Conservation (phyloP, 2,329 filamentous ascomycete species). For the Didymella keratinophila region DNA sequence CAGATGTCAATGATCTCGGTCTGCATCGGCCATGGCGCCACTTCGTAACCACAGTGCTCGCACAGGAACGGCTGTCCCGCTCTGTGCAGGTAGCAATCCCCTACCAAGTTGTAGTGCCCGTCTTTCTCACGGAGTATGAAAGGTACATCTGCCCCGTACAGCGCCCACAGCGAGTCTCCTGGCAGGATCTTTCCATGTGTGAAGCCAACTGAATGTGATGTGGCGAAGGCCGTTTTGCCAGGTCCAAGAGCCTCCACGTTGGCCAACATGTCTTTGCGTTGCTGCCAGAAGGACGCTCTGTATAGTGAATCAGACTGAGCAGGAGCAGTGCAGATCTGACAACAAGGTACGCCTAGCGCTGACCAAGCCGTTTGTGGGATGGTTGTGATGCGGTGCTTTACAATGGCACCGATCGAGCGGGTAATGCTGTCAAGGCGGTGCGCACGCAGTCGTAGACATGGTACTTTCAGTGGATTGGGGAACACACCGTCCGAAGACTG, state of each 20-base stretch:
- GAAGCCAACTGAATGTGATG: not conserved
- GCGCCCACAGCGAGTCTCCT: not conserved
- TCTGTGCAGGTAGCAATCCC: slow-evolving; percentile 8
- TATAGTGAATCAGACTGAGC: not conserved
- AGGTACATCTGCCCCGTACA: slow-evolving; percentile 3
- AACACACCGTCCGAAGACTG: not conserved
- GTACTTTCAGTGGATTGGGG: not conserved
- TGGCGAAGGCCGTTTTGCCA: not conserved
- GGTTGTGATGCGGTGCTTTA: not conserved
- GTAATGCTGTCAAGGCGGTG: not conserved
- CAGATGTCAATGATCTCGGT: slow-evolving; percentile 13
- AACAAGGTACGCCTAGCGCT: not conserved
- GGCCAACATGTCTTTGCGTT: not conserved
- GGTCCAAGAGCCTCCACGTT: not conserved
- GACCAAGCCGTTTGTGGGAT: not conserved
- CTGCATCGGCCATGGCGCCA: slow-evolving; percentile 5
- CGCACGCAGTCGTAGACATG: not conserved
- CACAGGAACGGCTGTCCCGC: slow-evolving; percentile 1
- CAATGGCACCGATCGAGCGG: not conserved
- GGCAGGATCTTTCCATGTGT: accelerated
- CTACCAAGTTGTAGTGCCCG: not conserved
- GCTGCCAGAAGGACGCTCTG: not conserved
- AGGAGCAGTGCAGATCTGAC: not conserved
- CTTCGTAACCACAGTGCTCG: slow-evolving; percentile 1
- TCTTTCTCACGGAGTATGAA: not conserved